These are phyloP conservation scores for Caryopteris hybrid DNA, from an alignment of 305 asterid genomes.

Conservation along the genomic window DNA sequence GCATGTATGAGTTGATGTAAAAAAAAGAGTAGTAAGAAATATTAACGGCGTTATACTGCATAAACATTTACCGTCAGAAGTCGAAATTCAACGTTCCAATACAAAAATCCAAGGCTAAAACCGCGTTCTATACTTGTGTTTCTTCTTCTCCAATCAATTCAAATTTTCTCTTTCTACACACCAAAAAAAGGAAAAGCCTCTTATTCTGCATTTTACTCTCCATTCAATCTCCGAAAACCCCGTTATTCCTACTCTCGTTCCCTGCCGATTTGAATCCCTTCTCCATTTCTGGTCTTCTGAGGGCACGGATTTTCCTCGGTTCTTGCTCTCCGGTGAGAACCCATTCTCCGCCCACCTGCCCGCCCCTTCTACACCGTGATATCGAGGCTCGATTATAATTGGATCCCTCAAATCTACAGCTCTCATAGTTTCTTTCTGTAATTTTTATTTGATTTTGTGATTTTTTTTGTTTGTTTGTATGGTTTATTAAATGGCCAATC, in stretches of 20 bases:
- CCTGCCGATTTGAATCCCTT: slow-evolving; percentile 8
- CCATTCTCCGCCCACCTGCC: slow-evolving; percentile 6
- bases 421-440: slow-evolving; percentile 8
- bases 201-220: slow-evolving; percentile 13
- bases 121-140: slow-evolving; percentile 20
- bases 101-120: slow-evolving; percentile 19
- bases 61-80: slow-evolving; percentile 19
- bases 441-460: not conserved
- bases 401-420: slow-evolving; percentile 10
- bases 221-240: slow-evolving; percentile 30
- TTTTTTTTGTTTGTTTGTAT: not conserved
- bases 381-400: slow-evolving; percentile 3
- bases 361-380: slow-evolving; percentile 1
- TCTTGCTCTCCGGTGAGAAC: slow-evolving; percentile 44
- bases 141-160: slow-evolving; percentile 38
- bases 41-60: slow-evolving; percentile 23
- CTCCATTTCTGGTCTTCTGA: slow-evolving; percentile 16
- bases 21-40: not conserved
- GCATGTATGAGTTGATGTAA: no score
- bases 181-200: not conserved
- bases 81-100: slow-evolving; percentile 31
- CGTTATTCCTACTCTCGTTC: slow-evolving; percentile 14
- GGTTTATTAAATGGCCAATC: slow-evolving; percentile 26
- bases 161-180: slow-evolving; percentile 18
- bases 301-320: slow-evolving; percentile 33